Evolutionary conservation across 1,139 yeast genomes (phyloP), one percentile per base, ranked within the genome.

Genomic region (Tardiomyces blankii): DNA sequence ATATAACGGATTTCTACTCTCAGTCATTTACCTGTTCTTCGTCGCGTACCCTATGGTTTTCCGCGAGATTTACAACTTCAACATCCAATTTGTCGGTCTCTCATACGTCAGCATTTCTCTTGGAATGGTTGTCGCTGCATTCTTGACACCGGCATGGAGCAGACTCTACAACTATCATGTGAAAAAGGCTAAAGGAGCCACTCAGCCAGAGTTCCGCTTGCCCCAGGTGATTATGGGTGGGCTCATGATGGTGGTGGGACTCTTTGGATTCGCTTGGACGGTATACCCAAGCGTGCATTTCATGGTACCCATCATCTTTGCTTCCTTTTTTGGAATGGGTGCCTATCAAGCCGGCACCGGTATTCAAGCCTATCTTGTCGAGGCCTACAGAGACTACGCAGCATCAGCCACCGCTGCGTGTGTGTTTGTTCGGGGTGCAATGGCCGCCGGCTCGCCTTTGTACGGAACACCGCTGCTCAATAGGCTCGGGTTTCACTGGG

Each of bases 401-500:
- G 95, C 95, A 5, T 82, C 94, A 25, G 96, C 96, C 1, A 70
- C 88, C 54, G 95, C 96, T 4, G 96, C 83, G 12, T 86, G 86
- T 61, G 80, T 95, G 0, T 79, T 88, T 59, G 69, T 89, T 58
- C 79, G 98, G 70, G 79, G 88, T 50, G 80, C 70, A 0, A 75
- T 77, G 56, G 88, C 82, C 49, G 84, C 81, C 39, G 74, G 74
- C 1, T 88, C 89, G 75, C 96, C 97, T 35, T 69, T 89, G 49
- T 89, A 89, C 58, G 75, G 81, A 2, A 64, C 74, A 2, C 82
- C 78, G 54, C 80, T 88, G 95, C 86, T 87, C 64, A 64, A 69
- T 14, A 74, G 74, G 53, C 73, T 88, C 78, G 82, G 87, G 30
- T 75, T 78, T 44, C 79, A 83, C 60, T 88, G 93, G 91, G 95